phyloP scores from a whole-genome alignment of 148 eudicot species.

The Mesembryanthemum crystallinum region DNA sequence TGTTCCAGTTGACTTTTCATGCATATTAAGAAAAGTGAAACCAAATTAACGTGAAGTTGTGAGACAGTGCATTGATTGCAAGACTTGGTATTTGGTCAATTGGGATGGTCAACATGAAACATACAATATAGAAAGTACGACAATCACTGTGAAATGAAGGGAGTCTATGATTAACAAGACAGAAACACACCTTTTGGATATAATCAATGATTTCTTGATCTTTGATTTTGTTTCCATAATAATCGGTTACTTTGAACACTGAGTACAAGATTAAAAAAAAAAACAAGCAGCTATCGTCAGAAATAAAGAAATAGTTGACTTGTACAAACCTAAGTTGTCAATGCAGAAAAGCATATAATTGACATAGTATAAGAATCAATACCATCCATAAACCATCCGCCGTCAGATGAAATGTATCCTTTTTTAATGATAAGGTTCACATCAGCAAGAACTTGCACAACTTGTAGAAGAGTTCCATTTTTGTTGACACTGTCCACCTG shows the following conservation, averaged over 20 bases:
- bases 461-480: constrained; percentile 84
- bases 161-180: background rate
- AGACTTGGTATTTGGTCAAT: background rate
- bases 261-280: constrained; percentile 18
- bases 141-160: background rate
- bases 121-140: too few species aligned
- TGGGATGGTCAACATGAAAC: background rate
- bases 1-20: background rate
- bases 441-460: constrained; percentile 86
- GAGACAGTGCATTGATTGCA: background rate
- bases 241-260: constrained; percentile 77
- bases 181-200: constrained; percentile 43
- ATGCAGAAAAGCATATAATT: constrained; percentile 11
- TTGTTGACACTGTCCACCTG: constrained; percentile 96
- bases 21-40: too few species aligned
- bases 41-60: too few species aligned
- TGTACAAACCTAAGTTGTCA: background rate
- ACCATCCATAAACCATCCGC: constrained; percentile 99
- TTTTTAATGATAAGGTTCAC: constrained; percentile 72
- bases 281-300: constrained; percentile 22
- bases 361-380: constrained; percentile 19
- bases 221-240: constrained; percentile 65
- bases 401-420: constrained; percentile 90
- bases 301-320: constrained; percentile 22
- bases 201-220: constrained; percentile 55